Base-by-base conservation (phyloP, 257 asterid species). In the Ehretia macrophylla region DNA sequence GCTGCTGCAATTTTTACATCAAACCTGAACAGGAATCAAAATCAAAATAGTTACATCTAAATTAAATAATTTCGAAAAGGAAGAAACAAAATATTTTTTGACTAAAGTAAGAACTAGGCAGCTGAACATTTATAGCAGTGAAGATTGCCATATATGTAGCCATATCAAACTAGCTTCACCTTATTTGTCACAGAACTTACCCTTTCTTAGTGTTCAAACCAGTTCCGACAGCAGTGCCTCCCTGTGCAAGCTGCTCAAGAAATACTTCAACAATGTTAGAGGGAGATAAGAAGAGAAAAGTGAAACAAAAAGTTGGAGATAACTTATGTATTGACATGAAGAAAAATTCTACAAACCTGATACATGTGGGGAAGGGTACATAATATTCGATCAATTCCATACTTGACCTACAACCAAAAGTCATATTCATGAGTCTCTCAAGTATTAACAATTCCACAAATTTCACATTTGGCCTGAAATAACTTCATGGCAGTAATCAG, bases 191-290 rank as follows among this genome's bases (percentile, higher is more conserved):
- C 47, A 10, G 14, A 6, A 52, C 83, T 67, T 69, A 85, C 99
- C 99, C 97, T 79, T 81, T 86, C 80, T 86, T 85, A 44, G 99
- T 93, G 78, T 93, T 89, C 75, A 93, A 77, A 70, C 99, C 99
- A 35, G 99, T 89, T 62, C 99, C 99, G 21, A 93, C 96, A 48
- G 99, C 97, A 55, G 99, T 93, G 68, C 96, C 99, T 19, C 99
- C 97, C 63, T 89, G 99, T 68, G 99, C 97, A 64, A 93, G 96
- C 99, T 93, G 97, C 77, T 69, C 60, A 74, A 48, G 60, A 45
- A 59, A 50, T 69, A 63, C 62, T 51, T 58, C 35, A 60, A 66
- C 71, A 56, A 63, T 23, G 47, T 75, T 70, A 80, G 5, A 51
- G 39, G 56, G 58, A 55, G 42, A 10, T 17, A 67, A 40, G 51